phyloP scores from a whole-genome alignment of 106 monocot genomes.

The Posidonia australis region DNA sequence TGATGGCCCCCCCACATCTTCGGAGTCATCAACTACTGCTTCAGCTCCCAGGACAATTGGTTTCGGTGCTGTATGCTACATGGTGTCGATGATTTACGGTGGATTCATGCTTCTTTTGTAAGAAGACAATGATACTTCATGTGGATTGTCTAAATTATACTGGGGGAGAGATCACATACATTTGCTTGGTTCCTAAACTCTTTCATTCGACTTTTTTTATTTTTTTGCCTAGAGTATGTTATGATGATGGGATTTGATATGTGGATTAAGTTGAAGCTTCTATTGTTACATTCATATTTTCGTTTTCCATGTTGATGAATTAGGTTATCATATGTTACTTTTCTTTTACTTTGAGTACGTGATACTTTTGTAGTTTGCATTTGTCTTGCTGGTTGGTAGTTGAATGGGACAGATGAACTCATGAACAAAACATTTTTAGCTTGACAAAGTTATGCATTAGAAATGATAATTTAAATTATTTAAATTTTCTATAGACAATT shows the following conservation, averaged over 20 bases:
- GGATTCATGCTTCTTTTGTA: slow-evolving; percentile 29
- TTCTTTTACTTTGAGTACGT: background rate
- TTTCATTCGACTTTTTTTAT: slow-evolving; percentile 1
- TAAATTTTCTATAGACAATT: too few species aligned
- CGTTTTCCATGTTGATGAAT: too few species aligned
- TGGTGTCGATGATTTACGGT: slow-evolving; percentile 19
- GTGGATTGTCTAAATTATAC: background rate
- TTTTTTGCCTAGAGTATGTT: background rate
- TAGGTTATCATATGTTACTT: background rate
- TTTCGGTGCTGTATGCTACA: slow-evolving; percentile 1
- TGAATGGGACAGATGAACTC: too few species aligned
- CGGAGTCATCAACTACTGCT: slow-evolving; percentile 2
- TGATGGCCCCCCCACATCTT: background rate
- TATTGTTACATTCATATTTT: background rate
- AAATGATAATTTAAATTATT: too few species aligned
- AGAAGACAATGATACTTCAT: background rate
- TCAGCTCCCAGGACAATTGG: slow-evolving; percentile 1
- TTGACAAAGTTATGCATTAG: too few species aligned
- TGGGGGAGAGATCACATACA: background rate
- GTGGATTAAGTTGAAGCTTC: background rate
- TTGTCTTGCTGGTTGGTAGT: too few species aligned
- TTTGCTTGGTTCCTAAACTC: background rate
- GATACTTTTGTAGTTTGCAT: too few species aligned
- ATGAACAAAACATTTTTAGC: too few species aligned
- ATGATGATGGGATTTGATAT: background rate